Evolutionary conservation across 306 rosid genomes (phyloP), one percentile per base, ranked within the genome.

Genomic region (Citrullus mucosospermus): DNA sequence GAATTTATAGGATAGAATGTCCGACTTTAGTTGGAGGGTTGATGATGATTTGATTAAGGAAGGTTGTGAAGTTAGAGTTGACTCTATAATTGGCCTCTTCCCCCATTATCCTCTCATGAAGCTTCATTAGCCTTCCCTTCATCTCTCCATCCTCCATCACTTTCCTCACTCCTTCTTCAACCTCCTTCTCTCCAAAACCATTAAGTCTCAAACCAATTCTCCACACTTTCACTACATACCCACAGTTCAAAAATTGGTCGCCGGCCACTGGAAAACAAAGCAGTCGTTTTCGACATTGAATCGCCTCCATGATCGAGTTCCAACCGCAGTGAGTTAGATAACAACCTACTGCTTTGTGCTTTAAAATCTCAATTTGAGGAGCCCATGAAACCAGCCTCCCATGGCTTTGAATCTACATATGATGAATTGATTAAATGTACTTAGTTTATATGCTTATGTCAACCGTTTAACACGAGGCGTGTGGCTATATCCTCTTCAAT

Each of bases 251-350:
- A 76, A 88, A 95, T 80, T 95, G 98, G 57, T 95, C 98, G 0
- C 97, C 98, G 8, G 96, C 96, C 39, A 92, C 83, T 0, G 96
- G 98, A 68, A 83, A 92, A 51, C 98, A 95, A 43, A 95, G 6
- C 77, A 91, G 57, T 36, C 88, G 88, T 81, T 91, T 91, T 15
- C 50, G 83, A 76, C 80, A 91, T 41, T 84, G 92, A 36, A 92
- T 77, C 1, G 97, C 98, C 81, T 95, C 97, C 88, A 90, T 71
- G 36, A 91, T 92, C 25, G 98, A 95, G 78, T 91, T 95, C 98
- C 98, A 95, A 0, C 98, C 97, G 18, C 98, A 95, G n/a, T 95
- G 98, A 1, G 98, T 88, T 28, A 95, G 81, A 50, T 89, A 95
- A 53, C 94, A 89, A 2, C 89, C 96, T 16, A 91, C 90, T 2